phyloP scores from a whole-genome alignment of 2,329 filamentous ascomycete genomes.

The Talaromyces sp. region DNA sequence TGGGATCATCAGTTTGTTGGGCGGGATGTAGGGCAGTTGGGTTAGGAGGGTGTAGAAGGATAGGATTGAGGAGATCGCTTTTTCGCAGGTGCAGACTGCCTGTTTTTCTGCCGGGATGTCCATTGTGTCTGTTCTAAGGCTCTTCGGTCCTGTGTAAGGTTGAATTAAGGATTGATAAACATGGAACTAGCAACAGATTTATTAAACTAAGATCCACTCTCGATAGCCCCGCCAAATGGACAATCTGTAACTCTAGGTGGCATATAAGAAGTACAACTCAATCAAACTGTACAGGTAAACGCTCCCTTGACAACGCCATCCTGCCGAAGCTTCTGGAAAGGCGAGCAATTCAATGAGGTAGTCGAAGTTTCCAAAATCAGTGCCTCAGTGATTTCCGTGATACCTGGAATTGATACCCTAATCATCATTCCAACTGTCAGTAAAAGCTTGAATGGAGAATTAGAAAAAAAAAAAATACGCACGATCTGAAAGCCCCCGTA shows the following conservation, averaged over 20 bases:
- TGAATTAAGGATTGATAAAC: neutral
- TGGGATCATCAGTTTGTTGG: constrained; percentile 11
- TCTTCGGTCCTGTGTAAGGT: neutral
- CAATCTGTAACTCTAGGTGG: too few relatives aligned
- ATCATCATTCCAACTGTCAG: neutral
- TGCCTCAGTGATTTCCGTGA: neutral
- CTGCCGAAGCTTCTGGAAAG: constrained; percentile 55
- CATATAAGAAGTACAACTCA: too few relatives aligned
- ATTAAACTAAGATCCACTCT: neutral
- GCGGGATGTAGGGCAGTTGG: constrained; percentile 11
- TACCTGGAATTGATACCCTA: neutral
- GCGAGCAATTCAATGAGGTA: constrained; percentile 31
- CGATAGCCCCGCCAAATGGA: neutral
- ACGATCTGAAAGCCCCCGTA: neutral
- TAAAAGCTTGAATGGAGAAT: too few relatives aligned
- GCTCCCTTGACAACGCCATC: constrained; percentile 53
- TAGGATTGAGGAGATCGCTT: constrained; percentile 7
- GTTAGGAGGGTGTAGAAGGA: constrained; percentile 9
- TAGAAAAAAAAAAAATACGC: neutral
- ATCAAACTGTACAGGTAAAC: neutral
- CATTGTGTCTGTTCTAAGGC: neutral
- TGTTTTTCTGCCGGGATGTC: neutral
- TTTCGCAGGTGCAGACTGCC: constrained; percentile 6
- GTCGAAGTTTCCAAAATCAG: neutral
- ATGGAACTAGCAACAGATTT: neutral